phyloP scores from a whole-genome alignment of 768 basidiomycete genomes.

The Rubroboletus satanas region DNA sequence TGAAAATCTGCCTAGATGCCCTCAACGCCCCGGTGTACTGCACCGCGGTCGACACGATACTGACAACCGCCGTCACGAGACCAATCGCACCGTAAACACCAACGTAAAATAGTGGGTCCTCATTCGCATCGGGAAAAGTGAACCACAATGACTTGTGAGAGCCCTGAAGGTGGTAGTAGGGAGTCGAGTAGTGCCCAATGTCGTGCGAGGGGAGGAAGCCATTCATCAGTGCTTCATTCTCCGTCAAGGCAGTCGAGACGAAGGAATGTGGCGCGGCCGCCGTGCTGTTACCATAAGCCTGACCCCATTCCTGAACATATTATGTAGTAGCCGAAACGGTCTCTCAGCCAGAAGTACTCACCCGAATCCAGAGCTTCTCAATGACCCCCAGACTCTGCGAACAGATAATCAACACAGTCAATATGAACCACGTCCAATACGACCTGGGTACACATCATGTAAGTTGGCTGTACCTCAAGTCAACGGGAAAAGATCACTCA shows the following conservation, averaged over 20 bases:
- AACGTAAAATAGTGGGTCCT: conserved; percentile 70
- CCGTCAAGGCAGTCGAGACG: conserved; percentile 20
- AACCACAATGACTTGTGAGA: conserved; percentile 11
- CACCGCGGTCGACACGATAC: conserved; percentile 43
- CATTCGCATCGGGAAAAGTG: conserved; percentile 45
- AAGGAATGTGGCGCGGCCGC: conserved; percentile 13
- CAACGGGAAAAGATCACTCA: conserved; percentile 22
- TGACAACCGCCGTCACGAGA: conserved; percentile 43
- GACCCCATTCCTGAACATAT: conserved; percentile 27
- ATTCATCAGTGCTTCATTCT: conserved; percentile 29
- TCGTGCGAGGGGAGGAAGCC: conserved; percentile 21
- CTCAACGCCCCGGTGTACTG: conserved; percentile 55
- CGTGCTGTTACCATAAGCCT: conserved; percentile 18
- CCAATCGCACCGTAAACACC: conserved; percentile 64
- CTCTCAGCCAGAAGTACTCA: conserved; percentile 1
- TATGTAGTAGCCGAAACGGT: neutral
- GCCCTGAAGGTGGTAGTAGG: conserved; percentile 16
- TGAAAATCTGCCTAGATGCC: conserved; percentile 37
- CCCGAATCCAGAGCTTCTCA: conserved; percentile 33
- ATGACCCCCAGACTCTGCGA: conserved; percentile 25
- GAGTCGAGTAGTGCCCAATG: conserved; percentile 11
- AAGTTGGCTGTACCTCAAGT: neutral
- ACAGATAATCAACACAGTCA: conserved; percentile 20
- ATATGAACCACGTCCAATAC: conserved; percentile 30
- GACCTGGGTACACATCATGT: conserved; percentile 15